Evolutionary conservation across 371 early-diverging fungal species (phyloP), one percentile per base, ranked within the genome.

Genomic region (Mucor saturninus): DNA sequence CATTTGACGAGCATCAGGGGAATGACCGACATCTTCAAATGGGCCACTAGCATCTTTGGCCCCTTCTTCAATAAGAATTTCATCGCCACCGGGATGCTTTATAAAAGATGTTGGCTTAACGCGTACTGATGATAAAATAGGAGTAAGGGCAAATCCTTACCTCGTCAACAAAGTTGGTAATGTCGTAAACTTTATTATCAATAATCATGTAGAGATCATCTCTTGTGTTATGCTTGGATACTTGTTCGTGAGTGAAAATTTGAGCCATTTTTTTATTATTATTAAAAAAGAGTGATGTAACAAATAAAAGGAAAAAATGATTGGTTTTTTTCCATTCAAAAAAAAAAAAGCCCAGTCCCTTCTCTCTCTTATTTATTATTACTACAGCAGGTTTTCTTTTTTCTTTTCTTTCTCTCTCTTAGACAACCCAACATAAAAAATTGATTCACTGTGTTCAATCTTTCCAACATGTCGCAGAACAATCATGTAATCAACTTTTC

Each of bases 21-120:
- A 93, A 81, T 98, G 98, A 45, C 94, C 94, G 57, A 98, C 93
- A 74, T 96, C 97, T 61, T 96, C 95, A 77, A 97, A 98, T 45
- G 94, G 91, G 62, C 89, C 94, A 49, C 95, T 92, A 29, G 95
- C 94, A 75, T 98, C 96, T 65, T 78, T 75, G 58, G 95, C 97
- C 60, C 80, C 90, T 69, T 86, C 83, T 61, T 92, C 90, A 43
- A 90, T 64, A 56, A 91, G 70, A 6, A 91, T 90, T 69, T 91
- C 91, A 67, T 89, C 91, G 74, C 93, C 93, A 69, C 93, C 91
- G 30, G 93, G 93, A 72, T 92, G 91, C 90, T 91, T 75, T n/a
- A n/a, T 42, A 49, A 26, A 48, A 61, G 5, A 32, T 37, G 39
- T 38, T 42, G 1, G 42, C 10, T 42, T 42, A 42, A 42, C 42